phyloP scores from a whole-genome alignment of 2,329 filamentous ascomycete genomes.

The Xylariaceae sp. region DNA sequence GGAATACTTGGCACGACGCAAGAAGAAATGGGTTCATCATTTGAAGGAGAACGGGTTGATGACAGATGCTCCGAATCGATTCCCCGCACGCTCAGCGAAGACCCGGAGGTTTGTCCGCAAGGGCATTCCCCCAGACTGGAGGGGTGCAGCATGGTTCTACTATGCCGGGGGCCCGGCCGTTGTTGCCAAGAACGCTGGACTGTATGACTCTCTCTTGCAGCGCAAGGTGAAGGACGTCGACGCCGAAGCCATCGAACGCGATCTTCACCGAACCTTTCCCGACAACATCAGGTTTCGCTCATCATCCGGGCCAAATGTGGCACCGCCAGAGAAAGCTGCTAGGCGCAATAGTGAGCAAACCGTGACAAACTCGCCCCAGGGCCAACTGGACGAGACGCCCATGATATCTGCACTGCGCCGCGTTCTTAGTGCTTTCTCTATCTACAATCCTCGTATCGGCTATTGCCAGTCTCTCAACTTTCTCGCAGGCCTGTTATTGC shows the following conservation, averaged over 20 bases:
- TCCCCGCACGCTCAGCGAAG: constrained; percentile 76
- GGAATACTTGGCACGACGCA: constrained; percentile 68
- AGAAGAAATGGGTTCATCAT: constrained; percentile 76
- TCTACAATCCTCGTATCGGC: constrained; percentile 86
- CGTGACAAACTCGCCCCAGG: constrained; percentile 26
- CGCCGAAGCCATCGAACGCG: constrained; percentile 86
- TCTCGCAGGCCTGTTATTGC: constrained; percentile 79
- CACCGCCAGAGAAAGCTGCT: constrained; percentile 27
- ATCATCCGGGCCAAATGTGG: constrained; percentile 31
- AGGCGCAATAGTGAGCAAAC: constrained; percentile 37
- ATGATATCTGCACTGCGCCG: constrained; percentile 79
- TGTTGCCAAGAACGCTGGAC: constrained; percentile 67
- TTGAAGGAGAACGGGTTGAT: constrained; percentile 73
- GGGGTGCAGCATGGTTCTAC: constrained; percentile 96
- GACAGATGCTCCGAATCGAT: constrained; percentile 67
- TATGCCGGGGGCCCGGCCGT: constrained; percentile 85
- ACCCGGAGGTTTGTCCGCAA: constrained; percentile 89
- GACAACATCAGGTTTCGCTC: constrained; percentile 91
- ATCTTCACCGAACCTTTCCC: constrained; percentile 89
- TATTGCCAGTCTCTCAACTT: constrained; percentile 98
- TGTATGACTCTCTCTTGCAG: constrained; percentile 69
- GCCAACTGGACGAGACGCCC: constrained; percentile 56
- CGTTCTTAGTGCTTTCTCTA: constrained; percentile 82
- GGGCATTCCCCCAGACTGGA: constrained; percentile 88
- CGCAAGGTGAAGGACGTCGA: constrained; percentile 66